phyloP scores from a whole-genome alignment of 768 basidiomycete genomes.

The Auricularia sp. region DNA sequence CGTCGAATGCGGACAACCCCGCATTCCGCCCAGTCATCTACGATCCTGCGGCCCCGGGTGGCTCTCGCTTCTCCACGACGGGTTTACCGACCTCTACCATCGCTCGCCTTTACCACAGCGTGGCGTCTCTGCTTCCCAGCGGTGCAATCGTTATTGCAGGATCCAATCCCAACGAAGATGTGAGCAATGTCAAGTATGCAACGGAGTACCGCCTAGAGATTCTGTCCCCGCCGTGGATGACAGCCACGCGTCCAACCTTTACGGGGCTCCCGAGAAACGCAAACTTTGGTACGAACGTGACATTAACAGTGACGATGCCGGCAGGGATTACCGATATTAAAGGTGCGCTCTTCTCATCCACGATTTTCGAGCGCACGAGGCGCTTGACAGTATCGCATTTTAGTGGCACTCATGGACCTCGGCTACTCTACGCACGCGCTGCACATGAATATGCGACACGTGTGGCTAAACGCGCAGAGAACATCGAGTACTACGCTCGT shows the following conservation, averaged over 20 bases:
- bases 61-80: constrained; percentile 38
- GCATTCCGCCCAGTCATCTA: constrained; percentile 38
- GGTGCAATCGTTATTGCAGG: constrained; percentile 39
- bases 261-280: constrained; percentile 23
- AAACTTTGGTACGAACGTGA: constrained; percentile 28
- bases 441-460: constrained; percentile 19
- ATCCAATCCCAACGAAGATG: constrained; percentile 38
- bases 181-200: constrained; percentile 11
- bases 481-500: constrained; percentile 21
- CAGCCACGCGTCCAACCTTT: constrained; percentile 24
- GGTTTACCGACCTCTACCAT: constrained; percentile 35
- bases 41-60: constrained; percentile 33
- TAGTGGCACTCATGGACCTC: constrained; percentile 21
- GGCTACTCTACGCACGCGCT: constrained; percentile 36
- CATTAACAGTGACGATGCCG: constrained; percentile 19
- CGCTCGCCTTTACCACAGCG: constrained; percentile 54
- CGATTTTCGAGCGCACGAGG: constrained; percentile 8
- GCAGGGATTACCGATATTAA: neutral
- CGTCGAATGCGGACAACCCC: constrained; percentile 30
- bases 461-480: constrained; percentile 24
- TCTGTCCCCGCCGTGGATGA: constrained; percentile 37
- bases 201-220: constrained; percentile 29
- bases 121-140: constrained; percentile 45
- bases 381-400: constrained; percentile 21
- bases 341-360: neutral